Evolutionary conservation across 2,329 filamentous ascomycete genomes (phyloP).

Genomic region (Pseudogymnoascus sp.): DNA sequence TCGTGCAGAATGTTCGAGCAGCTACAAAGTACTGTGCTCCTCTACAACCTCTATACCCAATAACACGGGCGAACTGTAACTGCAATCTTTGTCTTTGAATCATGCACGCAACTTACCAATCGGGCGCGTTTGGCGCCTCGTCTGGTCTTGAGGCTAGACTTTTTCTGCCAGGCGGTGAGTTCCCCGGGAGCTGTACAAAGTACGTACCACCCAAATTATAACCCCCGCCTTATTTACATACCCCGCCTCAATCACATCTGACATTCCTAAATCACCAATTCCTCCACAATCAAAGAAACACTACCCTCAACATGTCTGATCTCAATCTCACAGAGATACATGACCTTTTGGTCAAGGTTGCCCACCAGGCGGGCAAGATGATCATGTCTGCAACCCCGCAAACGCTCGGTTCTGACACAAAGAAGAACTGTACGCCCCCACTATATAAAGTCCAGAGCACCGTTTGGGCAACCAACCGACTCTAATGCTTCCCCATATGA

Average conservation of each 20-base stretch:
- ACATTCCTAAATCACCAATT: neutral
- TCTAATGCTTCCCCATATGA: neutral
- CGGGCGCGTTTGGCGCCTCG: neutral
- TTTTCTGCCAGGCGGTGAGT: slow-evolving; percentile 11
- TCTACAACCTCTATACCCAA: neutral
- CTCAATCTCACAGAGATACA: slow-evolving; percentile 55
- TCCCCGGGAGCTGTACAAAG: neutral
- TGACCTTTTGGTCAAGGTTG: slow-evolving; percentile 52
- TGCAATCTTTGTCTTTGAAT: neutral
- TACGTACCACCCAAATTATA: slow-evolving; percentile 3
- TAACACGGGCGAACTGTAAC: neutral
- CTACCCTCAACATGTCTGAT: slow-evolving; percentile 38
- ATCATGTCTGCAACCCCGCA: slow-evolving; percentile 55
- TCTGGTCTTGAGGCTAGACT: slow-evolving; percentile 1
- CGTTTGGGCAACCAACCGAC: neutral
- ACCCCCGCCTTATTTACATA: slow-evolving; percentile 1
- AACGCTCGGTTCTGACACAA: slow-evolving; percentile 49
- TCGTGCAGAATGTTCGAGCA: neutral
- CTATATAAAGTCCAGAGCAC: neutral
- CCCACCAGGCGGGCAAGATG: slow-evolving; percentile 57
- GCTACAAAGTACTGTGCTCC: neutral
- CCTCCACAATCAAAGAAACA: neutral
- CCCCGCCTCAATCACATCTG: neutral
- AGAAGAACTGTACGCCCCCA: slow-evolving; percentile 49
- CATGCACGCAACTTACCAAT: slow-evolving; percentile 4